Evolutionary conservation across 2,329 filamentous ascomycete species (phyloP), one percentile per base, ranked within the genome.

Genomic region (Claviceps sp.): DNA sequence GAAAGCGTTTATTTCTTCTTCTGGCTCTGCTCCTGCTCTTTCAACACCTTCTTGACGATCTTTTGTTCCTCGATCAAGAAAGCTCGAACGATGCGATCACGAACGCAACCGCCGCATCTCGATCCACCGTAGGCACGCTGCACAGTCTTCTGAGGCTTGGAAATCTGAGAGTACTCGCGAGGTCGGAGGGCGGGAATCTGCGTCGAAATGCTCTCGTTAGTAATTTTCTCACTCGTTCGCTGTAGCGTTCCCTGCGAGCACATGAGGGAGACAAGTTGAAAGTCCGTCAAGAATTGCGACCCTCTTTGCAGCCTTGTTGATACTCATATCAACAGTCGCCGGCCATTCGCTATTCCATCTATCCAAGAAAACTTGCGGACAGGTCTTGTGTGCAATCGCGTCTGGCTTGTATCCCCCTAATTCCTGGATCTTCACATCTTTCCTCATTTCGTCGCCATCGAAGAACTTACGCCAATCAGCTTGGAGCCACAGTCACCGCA

Each of bases 51-150:
- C 89, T 98, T 98, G 76, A 98, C 93, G 67, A 98, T 97, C 88
- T 98, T 98, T 82, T 98, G 93, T 84, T 98, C 93, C 81, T 98
- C 94, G 63, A 98, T 97, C 73, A 98, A 78, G 85, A 98, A 98
- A 60, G 93, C 93, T 65, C 93, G 89, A 65, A 96, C 89, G 64
- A 98, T 88, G 66, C 93, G 87, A 80, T 98, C 93, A 75, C 91
- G 90, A 65, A 98, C 93, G 75, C 93, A 98, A 82, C 89, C 93
- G 70, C 87, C 89, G 81, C 93, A 98, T 82, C 93, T 88, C 68
- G 90, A 96, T 70, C 93, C 93, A 73, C 93, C 90, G 74, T 98
- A 98, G 68, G 93, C 90, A 68, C 93, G 89, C 80, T 93, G 88
- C 72, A 98, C 93, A 67, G 89, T 95, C 89, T 98, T 98, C 85